Base-by-base conservation (phyloP, 2,329 filamentous ascomycete species). In the Leptosphaerulina australis region DNA sequence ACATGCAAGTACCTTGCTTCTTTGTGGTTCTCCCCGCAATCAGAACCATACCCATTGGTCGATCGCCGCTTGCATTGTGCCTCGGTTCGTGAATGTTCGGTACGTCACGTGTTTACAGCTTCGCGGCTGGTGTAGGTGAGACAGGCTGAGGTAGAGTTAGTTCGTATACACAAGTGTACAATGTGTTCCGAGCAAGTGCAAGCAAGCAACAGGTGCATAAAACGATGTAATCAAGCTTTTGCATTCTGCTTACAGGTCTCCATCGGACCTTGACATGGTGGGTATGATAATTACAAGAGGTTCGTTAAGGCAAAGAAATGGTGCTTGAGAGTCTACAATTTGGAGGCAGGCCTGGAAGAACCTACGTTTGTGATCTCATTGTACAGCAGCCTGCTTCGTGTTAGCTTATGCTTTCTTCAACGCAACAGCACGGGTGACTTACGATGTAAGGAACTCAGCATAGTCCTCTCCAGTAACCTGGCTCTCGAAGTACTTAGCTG, bases 381-480 rank as follows among this genome's bases (percentile, higher is more conserved):
- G 76, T 96, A 96, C 40, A 96, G 76, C 61, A 96, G 77, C 43
- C 88, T 94, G 55, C 41, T 63, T 52, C 14, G 31, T 22, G 31
- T 63, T 61, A 57, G 57, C 45, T 51, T 38, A 5, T 18, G 12
- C 9, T 18, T 49, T 7, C 2, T 20, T 25, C 1, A 20, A 11
- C 1, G 30, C 1, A 2, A 15, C 22, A 3, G 12, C 6, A 21
- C 8, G 10, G 22, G 14, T 17, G 18, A 77, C 87, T 81, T 79
- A 90, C 86, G 81, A 80, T 58, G 91, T 97, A 79, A 99, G 76
- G 79, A 97, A 97, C 75, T 99, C 94, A 10, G 92, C 91, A 74
- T 97, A 97, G 63, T 97, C 92, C 80, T 97, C 94, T 48, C 94
- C 94, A 3, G 93, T 97, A 50, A 97, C 88, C 81, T 99, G 94